Evolutionary conservation across 768 basidiomycete genomes (phyloP).

Genomic region (Mycena venus): DNA sequence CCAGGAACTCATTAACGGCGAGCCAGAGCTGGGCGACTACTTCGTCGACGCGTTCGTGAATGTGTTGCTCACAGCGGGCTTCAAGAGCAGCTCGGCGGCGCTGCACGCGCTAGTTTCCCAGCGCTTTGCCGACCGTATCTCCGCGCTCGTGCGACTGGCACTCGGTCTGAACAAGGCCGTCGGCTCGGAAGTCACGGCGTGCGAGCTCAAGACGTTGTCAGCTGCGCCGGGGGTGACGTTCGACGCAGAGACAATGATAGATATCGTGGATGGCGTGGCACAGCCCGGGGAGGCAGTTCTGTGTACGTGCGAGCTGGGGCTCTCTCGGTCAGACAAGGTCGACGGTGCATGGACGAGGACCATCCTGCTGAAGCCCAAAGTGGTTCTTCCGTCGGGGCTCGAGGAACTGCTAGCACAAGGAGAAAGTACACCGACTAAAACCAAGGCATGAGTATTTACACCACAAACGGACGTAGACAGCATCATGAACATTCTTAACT

Average conservation of each 20-base stretch:
- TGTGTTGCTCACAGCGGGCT: conserved; percentile 55
- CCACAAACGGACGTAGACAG: neutral
- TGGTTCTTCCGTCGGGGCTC: conserved; percentile 62
- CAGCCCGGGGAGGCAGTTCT: conserved; percentile 52
- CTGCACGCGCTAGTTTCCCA: conserved; percentile 55
- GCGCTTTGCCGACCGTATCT: conserved; percentile 59
- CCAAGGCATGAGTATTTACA: conserved; percentile 8
- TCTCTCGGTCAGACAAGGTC: conserved; percentile 54
- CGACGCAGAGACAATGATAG: conserved; percentile 58
- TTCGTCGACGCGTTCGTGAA: conserved; percentile 57
- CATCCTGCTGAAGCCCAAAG: conserved; percentile 66
- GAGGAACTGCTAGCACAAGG: conserved; percentile 44
- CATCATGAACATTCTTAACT: neutral
- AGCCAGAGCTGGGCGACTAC: conserved; percentile 51
- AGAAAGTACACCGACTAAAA: conserved; percentile 29
- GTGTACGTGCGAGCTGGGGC: conserved; percentile 71
- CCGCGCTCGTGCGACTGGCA: conserved; percentile 58
- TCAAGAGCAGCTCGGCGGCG: conserved; percentile 43
- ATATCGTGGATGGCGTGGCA: conserved; percentile 23
- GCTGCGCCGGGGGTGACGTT: conserved; percentile 58
- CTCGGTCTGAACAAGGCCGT: conserved; percentile 68
- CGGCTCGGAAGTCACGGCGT: conserved; percentile 70
- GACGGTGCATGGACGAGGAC: conserved; percentile 62
- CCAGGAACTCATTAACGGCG: conserved; percentile 51
- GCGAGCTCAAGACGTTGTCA: conserved; percentile 67